phyloP scores from a whole-genome alignment of 2,329 filamentous ascomycete genomes.

The Teratosphaeria gauchensis region DNA sequence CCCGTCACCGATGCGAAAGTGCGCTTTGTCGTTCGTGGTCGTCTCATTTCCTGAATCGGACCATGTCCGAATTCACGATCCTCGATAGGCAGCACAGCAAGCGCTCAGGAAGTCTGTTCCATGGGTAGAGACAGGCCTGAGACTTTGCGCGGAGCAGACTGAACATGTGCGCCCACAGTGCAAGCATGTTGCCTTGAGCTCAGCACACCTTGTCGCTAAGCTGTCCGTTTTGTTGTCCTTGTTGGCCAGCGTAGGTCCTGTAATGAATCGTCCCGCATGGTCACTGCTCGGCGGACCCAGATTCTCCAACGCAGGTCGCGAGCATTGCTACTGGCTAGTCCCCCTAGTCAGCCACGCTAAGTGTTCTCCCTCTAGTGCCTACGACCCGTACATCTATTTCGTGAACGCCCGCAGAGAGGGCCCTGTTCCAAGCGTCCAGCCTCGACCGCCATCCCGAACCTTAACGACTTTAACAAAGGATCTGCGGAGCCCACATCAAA shows the following conservation, averaged over 20 bases:
- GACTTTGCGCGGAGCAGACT: not conserved
- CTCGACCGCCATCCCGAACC: constrained; percentile 36
- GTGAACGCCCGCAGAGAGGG: constrained; percentile 17
- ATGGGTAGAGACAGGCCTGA: not conserved
- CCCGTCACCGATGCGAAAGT: constrained; percentile 1
- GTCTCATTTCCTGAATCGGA: constrained; percentile 14
- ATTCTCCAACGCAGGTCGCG: constrained; percentile 9
- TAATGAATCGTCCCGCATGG: constrained; percentile 11
- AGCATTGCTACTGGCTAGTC: constrained; percentile 15
- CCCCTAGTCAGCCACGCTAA: constrained; percentile 18
- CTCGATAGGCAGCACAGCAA: not conserved
- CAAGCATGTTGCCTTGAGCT: not conserved
- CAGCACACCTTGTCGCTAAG: constrained; percentile 2
- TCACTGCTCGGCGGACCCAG: constrained; percentile 21
- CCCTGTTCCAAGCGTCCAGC: constrained; percentile 34
- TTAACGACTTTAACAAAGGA: constrained; percentile 45
- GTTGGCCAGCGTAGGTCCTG: constrained; percentile 4
- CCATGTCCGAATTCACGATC: constrained; percentile 11
- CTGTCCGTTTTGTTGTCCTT: constrained; percentile 3
- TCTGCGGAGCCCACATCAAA: constrained; percentile 33
- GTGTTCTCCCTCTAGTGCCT: constrained; percentile 9
- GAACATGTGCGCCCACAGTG: constrained; percentile 1
- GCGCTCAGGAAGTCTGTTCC: not conserved
- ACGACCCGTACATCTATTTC: constrained; percentile 17
- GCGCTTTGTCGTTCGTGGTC: constrained; percentile 13